A percentile compares a stretch with the other conserved stretches of the same genome.
These are phyloP conservation scores for Pleurotus ostreatus DNA, from an alignment of 768 basidiomycete species.

Conservation along the genomic window DNA sequence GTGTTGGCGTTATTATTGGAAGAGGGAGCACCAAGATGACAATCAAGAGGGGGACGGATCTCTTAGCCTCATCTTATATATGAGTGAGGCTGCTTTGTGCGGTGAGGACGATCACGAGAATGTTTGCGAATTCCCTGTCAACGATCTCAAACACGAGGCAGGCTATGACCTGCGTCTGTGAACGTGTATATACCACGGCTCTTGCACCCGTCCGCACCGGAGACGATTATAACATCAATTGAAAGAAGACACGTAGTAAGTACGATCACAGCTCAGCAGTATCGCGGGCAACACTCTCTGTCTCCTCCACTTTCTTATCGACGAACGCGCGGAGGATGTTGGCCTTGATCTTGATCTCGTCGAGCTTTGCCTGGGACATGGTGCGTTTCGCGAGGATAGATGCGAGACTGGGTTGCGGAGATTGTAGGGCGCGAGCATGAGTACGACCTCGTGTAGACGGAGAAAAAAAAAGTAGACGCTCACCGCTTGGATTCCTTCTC, in stretches of 20 bases:
- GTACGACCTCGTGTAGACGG: slow-evolving; percentile 11
- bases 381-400: slow-evolving; percentile 76
- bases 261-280: slow-evolving; percentile 40
- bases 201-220: slow-evolving; percentile 8
- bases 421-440: slow-evolving; percentile 10
- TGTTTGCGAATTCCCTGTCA: slow-evolving; percentile 10
- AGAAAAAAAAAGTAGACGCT: slow-evolving; percentile 15
- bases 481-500: slow-evolving; percentile 85
- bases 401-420: slow-evolving; percentile 47
- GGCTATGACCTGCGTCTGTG: slow-evolving; percentile 1
- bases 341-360: slow-evolving; percentile 89
- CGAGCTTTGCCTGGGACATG: slow-evolving; percentile 75
- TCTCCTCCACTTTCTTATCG: slow-evolving; percentile 33
- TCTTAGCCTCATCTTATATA: slow-evolving; percentile 1
- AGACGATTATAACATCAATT: slow-evolving; percentile 3
- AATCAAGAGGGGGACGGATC: background rate
- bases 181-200: background rate
- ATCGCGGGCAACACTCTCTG: slow-evolving; percentile 12
- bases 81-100: slow-evolving; percentile 3
- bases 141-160: slow-evolving; percentile 27
- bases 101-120: slow-evolving; percentile 25
- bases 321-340: slow-evolving; percentile 76
- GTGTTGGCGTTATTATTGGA: background rate
- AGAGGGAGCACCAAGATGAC: background rate
- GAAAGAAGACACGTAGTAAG: background rate